Evolutionary conservation across 176 grass and related monocot genomes (phyloP).

Genomic region (Avena eriantha): DNA sequence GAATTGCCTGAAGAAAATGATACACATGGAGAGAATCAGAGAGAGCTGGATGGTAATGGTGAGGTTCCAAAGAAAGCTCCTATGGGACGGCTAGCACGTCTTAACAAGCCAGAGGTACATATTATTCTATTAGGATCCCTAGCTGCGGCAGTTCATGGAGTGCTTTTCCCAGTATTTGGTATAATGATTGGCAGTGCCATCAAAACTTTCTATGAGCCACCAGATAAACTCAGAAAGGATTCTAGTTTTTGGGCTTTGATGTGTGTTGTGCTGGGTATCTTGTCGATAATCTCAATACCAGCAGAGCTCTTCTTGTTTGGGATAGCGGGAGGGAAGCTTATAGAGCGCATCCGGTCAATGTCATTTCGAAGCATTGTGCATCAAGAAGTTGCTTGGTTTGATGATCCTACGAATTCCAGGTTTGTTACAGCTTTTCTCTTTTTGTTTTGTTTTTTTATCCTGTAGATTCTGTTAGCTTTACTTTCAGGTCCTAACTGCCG

Average conservation of each 20-base stretch:
- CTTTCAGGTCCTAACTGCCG: conserved; percentile 23
- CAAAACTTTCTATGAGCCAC: conserved; percentile 67
- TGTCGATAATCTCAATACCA: conserved; percentile 58
- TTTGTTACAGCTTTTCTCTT: conserved; percentile 24
- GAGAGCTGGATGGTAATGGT: conserved; percentile 24
- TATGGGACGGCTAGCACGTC: conserved; percentile 58
- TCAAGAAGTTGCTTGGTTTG: conserved; percentile 95
- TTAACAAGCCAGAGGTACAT: conserved; percentile 86
- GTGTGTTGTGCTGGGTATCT: conserved; percentile 66
- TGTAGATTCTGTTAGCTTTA: conserved; percentile 2
- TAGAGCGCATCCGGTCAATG: conserved; percentile 73
- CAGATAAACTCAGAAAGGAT: conserved; percentile 70
- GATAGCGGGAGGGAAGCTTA: conserved; percentile 82
- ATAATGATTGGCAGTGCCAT: conserved; percentile 64
- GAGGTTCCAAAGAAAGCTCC: conserved; percentile 59
- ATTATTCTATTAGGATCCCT: conserved; percentile 72
- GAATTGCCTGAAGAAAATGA: conserved; percentile 46
- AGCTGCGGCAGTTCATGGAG: conserved; percentile 76
- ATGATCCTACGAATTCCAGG: conserved; percentile 85
- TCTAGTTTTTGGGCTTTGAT: conserved; percentile 85
- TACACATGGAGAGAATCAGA: conserved; percentile 29
- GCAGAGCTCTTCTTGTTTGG: conserved; percentile 81
- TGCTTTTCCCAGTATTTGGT: conserved; percentile 81
- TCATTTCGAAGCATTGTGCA: conserved; percentile 74
- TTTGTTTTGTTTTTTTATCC: conserved; percentile 24